A percentile compares a stretch with the other conserved stretches of the same genome.
These are phyloP conservation scores for Limnanthes douglasii DNA, from an alignment of 345 rosid species.

Conservation along the genomic window DNA sequence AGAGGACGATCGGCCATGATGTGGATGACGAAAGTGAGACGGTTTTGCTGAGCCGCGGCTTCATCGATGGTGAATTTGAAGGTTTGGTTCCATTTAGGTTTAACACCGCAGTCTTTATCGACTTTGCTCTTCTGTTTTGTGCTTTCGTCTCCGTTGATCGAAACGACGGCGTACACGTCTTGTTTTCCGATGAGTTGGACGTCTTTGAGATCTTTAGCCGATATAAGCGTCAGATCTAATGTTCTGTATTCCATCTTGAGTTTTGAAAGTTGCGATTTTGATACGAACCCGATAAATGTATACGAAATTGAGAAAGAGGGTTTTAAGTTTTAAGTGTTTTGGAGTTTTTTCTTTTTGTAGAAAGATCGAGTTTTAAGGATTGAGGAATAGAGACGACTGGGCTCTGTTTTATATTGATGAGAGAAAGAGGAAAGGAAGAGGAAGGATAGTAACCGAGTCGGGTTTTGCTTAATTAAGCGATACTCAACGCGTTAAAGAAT, in stretches of 20 bases:
- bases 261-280: no score
- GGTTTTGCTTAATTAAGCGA: no score
- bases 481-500: no score
- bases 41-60: conserved; percentile 19
- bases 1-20: conserved; percentile 33
- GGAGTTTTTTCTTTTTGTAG: no score
- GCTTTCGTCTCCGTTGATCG: conserved; percentile 26
- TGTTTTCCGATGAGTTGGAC: conserved; percentile 38
- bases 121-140: conserved; percentile 30
- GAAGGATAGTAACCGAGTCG: no score
- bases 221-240: conserved; percentile 32
- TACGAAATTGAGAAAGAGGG: no score
- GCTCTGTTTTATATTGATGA: no score
- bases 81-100: conserved; percentile 41
- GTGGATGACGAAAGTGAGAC: conserved; percentile 18
- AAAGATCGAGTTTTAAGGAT: no score
- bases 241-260: conserved; percentile 54
- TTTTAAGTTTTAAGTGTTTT: no score
- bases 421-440: no score
- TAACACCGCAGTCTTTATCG: conserved; percentile 35
- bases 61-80: conserved; percentile 42
- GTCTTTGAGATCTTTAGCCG: conserved; percentile 40
- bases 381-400: no score
- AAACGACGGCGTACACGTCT: conserved; percentile 41
- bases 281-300: no score